Base-by-base conservation (phyloP, 225 moss, liverwort and hornwort genomes). In the Neckera pumila region DNA sequence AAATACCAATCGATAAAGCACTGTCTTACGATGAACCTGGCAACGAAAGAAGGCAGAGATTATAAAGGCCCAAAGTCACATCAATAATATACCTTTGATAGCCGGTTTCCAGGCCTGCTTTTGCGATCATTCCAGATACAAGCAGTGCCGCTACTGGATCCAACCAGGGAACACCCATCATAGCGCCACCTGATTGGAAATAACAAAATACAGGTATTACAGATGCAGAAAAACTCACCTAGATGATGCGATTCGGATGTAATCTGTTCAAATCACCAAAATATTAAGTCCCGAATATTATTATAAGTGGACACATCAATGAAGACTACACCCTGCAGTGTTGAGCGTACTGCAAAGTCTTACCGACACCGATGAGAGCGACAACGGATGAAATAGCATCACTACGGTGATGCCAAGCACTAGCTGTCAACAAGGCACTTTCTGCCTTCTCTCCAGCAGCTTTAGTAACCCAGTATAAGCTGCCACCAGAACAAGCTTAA, bases 341-440 rank as follows among this genome's bases (percentile, higher is more conserved):
- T 67, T 82, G 31, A 86, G 62, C 36, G 38, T 40, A 76, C 26
- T 88, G 53, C 62, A 67, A 80, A 87, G 34, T 62, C 85, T 86
- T 93, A 98, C 98, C 97, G 36, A 98, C 93, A 85, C 98, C 98
- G 76, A 98, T 25, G 42, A 98, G 92, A 76, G 98, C 98, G 92
- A 98, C 95, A 76, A 98, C 57, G 66, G 98, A 98, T 63, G 98
- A 97, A 77, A 98, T 91, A 49, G 98, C 97, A 91, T 98, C 98
- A 92, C 96, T 97, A 19, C 97, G 98, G 86, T 98, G 98, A 91
- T 98, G 98, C 98, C 98, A 98, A 84, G 98, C 98, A 93, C 95
- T 98, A 89, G 98, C 98, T 89, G 94, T 95, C 56, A 98, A 92
- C 82, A 98, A 92, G 87, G 95, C 96, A 90, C 98, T 98, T 86